These are phyloP conservation scores for Leishmania major DNA, from an alignment of 208 protist genomes.

Conservation along the genomic window DNA sequence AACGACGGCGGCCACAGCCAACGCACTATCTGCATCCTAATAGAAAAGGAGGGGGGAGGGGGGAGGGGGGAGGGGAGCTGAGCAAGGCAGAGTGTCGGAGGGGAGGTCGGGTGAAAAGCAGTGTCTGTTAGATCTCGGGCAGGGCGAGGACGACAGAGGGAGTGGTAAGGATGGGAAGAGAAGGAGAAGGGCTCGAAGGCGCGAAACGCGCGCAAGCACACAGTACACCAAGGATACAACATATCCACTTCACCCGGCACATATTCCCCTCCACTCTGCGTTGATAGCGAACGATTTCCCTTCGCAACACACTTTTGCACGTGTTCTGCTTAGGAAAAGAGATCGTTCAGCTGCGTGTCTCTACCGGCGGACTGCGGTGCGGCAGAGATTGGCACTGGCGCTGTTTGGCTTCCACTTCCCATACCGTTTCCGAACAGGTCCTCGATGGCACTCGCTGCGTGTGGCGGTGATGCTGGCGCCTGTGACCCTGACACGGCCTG, in stretches of 20 bases:
- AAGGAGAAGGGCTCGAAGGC: not conserved
- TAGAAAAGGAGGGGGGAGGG: not conserved
- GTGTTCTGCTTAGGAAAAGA: constrained; percentile 41
- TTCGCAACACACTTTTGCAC: not conserved
- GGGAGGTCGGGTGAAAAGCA: not conserved
- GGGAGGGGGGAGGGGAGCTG: not conserved
- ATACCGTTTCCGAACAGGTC: constrained; percentile 32
- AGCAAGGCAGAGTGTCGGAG: not conserved
- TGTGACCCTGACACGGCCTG: not conserved
- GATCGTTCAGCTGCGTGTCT: constrained; percentile 36
- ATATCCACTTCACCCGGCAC: not conserved
- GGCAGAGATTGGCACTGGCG: not conserved
- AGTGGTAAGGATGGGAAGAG: not conserved
- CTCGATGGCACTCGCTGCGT: constrained; percentile 9
- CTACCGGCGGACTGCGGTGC: constrained; percentile 4
- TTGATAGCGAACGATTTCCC: not conserved
- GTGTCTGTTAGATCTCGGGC: too few relatives aligned
- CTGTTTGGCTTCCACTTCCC: not conserved
- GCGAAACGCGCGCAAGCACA: constrained; percentile 1
- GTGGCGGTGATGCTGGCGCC: not conserved
- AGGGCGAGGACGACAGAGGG: too few relatives aligned
- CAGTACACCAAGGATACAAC: not conserved
- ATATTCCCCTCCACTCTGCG: not conserved
- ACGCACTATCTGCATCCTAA: not conserved
- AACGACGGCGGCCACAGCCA: not conserved